These are phyloP conservation scores for Citropsis articulata DNA, from an alignment of 345 rosid species.

Conservation along the genomic window DNA sequence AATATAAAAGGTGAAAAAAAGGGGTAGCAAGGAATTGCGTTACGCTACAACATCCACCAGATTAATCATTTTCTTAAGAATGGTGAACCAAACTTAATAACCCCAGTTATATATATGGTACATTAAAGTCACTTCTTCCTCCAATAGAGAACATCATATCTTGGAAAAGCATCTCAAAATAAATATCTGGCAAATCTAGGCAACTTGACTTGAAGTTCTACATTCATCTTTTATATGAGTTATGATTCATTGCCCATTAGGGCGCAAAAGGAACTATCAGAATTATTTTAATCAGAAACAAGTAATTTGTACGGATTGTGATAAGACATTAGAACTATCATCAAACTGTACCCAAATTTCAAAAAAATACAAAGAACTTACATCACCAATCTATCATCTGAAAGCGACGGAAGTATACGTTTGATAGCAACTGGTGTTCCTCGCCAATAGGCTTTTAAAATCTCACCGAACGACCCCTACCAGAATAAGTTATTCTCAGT, in stretches of 20 bases:
- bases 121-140: neutral
- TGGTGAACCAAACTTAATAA: neutral
- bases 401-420: conserved; percentile 95
- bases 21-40: neutral
- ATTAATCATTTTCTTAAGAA: conserved; percentile 12
- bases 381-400: conserved; percentile 99
- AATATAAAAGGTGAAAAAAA: neutral
- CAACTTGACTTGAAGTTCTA: neutral
- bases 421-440: conserved; percentile 98
- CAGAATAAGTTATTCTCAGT: conserved; percentile 27
- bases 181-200: neutral
- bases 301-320: neutral
- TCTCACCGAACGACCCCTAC: conserved; percentile 99
- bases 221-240: neutral
- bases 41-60: conserved; percentile 9
- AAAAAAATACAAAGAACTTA: conserved; percentile 34
- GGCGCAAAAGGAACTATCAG: neutral
- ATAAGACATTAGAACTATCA: neutral
- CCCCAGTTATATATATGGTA: neutral
- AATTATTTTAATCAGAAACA: neutral
- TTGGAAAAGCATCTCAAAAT: neutral
- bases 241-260: conserved; percentile 7
- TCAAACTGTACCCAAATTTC: neutral
- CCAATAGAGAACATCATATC: neutral
- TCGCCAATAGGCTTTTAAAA: conserved; percentile 91